Evolutionary conservation across 75 land plant genomes (phyloP).

Genomic region (Chamaecyparis obtusa): DNA sequence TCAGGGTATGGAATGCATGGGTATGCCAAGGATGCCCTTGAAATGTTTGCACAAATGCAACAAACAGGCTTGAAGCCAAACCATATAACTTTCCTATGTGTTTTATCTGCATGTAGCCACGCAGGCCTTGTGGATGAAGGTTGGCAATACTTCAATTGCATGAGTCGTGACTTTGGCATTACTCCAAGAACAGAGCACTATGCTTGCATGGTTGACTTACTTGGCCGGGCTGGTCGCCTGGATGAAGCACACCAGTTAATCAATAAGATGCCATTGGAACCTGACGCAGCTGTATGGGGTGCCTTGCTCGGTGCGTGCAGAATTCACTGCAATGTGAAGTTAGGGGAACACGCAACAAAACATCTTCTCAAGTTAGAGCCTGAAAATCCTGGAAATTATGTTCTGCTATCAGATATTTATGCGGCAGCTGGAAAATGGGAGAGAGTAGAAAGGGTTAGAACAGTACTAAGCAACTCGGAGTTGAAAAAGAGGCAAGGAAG

Average conservation of each 20-base stretch:
- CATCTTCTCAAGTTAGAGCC: constrained; percentile 26
- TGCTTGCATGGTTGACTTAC: constrained; percentile 27
- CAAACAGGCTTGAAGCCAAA: constrained; percentile 14
- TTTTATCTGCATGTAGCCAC: constrained; percentile 36
- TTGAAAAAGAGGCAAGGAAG: constrained; percentile 25
- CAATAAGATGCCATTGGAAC: constrained; percentile 32
- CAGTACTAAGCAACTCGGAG: constrained; percentile 14
- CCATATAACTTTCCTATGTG: constrained; percentile 27
- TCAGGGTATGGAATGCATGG: constrained; percentile 38
- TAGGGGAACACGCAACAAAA: constrained; percentile 16
- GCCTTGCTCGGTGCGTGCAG: constrained; percentile 35
- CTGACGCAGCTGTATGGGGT: constrained; percentile 29
- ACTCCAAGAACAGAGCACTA: constrained; percentile 28
- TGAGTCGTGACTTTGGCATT: constrained; percentile 20
- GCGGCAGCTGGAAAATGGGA: constrained; percentile 38
- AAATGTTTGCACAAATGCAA: constrained; percentile 19
- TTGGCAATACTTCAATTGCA: constrained; percentile 17
- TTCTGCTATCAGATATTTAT: constrained; percentile 36
- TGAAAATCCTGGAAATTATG: constrained; percentile 30
- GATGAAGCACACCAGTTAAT: constrained; percentile 29
- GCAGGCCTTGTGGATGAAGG: constrained; percentile 29
- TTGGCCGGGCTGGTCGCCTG: constrained; percentile 23
- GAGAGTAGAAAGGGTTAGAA: constrained; percentile 26
- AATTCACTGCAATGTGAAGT: constrained; percentile 17
- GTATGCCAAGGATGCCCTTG: constrained; percentile 14